Conservation (phyloP, 2,329 filamentous ascomycete genomes). For the Cryphonectria radicalis region DNA sequence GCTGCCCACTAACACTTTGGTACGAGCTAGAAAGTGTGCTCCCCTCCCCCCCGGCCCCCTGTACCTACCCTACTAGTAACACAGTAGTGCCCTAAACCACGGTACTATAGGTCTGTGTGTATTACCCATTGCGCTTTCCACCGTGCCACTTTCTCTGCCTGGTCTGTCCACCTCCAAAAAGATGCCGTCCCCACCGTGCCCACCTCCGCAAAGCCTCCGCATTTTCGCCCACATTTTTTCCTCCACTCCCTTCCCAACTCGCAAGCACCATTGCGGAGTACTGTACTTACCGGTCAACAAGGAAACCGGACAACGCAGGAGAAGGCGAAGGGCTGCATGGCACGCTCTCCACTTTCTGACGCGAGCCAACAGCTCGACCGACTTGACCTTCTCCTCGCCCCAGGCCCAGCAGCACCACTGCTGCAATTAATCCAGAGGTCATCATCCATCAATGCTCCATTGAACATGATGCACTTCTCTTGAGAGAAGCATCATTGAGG, state of each 20-base stretch:
- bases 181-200: constrained; percentile 24
- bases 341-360: constrained; percentile 14
- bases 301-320: constrained; percentile 12
- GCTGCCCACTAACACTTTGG: neutral
- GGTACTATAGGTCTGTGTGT: neutral
- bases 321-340: constrained; percentile 13
- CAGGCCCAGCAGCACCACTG: neutral
- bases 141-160: neutral
- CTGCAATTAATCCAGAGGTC: neutral
- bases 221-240: constrained; percentile 26
- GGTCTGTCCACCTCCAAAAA: constrained; percentile 12
- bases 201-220: constrained; percentile 29
- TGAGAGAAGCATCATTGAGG: neutral
- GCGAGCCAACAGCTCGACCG: constrained; percentile 3
- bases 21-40: neutral
- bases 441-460: neutral
- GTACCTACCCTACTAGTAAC: neutral
- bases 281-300: neutral
- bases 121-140: neutral
- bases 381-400: constrained; percentile 5
- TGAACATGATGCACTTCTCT: neutral
- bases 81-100: neutral
- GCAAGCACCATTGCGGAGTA: constrained; percentile 24
- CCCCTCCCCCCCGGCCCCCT: no score
- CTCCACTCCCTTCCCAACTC: constrained; percentile 10